phyloP scores from a whole-genome alignment of 371 early-diverging fungal species.

The Actinomortierella ambigua region DNA sequence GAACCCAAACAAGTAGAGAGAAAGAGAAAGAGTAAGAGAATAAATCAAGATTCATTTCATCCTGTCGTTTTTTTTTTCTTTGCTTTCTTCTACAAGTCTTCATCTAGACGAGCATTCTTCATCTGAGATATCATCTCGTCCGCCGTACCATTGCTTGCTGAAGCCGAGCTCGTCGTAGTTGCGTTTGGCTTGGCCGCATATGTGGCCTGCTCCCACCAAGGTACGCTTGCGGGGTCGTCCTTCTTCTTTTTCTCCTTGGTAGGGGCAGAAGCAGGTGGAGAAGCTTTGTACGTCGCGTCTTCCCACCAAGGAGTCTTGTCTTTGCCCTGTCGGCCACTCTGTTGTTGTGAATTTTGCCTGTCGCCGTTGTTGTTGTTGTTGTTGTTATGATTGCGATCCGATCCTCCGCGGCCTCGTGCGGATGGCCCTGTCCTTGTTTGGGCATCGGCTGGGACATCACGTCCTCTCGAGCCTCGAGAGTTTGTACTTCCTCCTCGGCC shows the following conservation, averaged over 20 bases:
- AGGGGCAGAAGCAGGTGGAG: slow-evolving; percentile 5
- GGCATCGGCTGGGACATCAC: too few relatives aligned
- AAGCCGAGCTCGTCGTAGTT: neutral
- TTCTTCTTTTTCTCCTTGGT: neutral
- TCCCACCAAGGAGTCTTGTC: slow-evolving; percentile 37
- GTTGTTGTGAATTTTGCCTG: too few relatives aligned
- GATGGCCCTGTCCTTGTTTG: too few relatives aligned
- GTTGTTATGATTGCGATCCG: too few relatives aligned
- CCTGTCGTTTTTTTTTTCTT: neutral
- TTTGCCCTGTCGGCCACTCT: too few relatives aligned
- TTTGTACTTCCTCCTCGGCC: too few relatives aligned
- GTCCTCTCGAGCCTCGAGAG: too few relatives aligned
- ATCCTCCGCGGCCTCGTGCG: too few relatives aligned
- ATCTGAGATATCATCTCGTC: neutral
- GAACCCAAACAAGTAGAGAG: neutral
- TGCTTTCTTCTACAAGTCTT: neutral
- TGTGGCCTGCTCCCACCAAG: slow-evolving; percentile 47
- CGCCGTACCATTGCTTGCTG: too few relatives aligned
- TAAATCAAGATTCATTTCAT: neutral
- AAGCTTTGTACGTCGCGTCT: slow-evolving; percentile 33
- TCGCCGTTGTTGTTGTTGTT: too few relatives aligned
- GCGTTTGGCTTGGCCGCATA: slow-evolving; percentile 20
- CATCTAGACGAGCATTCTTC: neutral
- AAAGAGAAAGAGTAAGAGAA: neutral
- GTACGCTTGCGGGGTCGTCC: slow-evolving; percentile 4